Conservation (phyloP, 345 rosid species). For the Syzygium aromaticum region DNA sequence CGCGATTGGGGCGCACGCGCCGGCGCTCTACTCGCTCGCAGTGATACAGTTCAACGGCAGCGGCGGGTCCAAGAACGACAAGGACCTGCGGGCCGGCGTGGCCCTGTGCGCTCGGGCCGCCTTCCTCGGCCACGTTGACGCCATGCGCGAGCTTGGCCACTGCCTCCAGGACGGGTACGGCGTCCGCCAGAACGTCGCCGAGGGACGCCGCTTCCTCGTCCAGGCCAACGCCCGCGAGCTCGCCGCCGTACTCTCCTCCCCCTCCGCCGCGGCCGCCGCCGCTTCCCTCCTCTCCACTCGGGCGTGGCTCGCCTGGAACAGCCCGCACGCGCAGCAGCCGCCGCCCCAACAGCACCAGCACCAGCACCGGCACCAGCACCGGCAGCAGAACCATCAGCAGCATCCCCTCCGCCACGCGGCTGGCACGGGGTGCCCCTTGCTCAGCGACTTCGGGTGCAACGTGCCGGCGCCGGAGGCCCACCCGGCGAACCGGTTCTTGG, state of each 20-base stretch:
- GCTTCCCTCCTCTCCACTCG: conserved; percentile 2
- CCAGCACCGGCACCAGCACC: background rate
- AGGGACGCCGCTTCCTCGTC: conserved; percentile 26
- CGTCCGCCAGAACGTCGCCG: conserved; percentile 18
- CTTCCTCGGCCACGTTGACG: conserved; percentile 26
- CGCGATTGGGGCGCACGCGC: conserved; percentile 21
- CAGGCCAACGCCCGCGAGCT: conserved; percentile 30
- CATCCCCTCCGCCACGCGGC: conserved; percentile 17
- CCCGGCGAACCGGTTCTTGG: conserved; percentile 66
- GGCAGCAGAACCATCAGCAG: background rate
- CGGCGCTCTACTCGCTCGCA: conserved; percentile 24
- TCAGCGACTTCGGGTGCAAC: conserved; percentile 95
- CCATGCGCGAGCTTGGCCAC: conserved; percentile 27
- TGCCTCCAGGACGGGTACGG: conserved; percentile 33
- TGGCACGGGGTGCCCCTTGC: conserved; percentile 52
- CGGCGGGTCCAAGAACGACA: conserved; percentile 22
- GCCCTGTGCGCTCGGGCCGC: conserved; percentile 29
- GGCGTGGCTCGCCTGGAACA: conserved; percentile 3
- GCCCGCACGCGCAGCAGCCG: conserved; percentile 9
- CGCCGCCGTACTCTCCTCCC: conserved; percentile 9
- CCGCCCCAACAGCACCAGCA: background rate
- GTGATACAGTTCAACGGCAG: conserved; percentile 33
- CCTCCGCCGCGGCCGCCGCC: conserved; percentile 4
- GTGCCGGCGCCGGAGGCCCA: conserved; percentile 91
- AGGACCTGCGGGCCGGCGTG: conserved; percentile 26